phyloP scores from a whole-genome alignment of 805 yeast species.

The Vanderwaltozyma tropicalis region DNA sequence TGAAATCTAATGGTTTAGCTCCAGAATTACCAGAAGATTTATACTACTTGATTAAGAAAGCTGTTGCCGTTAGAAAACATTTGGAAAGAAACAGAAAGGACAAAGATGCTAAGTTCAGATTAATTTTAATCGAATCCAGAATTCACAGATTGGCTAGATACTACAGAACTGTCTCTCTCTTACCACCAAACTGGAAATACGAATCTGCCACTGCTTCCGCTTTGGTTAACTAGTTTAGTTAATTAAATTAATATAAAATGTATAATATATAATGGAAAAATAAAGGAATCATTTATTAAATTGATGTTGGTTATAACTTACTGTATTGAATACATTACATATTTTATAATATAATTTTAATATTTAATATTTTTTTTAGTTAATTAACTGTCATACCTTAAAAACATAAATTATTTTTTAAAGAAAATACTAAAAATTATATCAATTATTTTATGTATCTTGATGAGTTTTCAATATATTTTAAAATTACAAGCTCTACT shows the following conservation, averaged over 20 bases:
- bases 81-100: constrained; percentile 99
- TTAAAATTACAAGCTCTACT: too few species aligned
- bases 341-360: too few species aligned
- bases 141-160: constrained; percentile 99
- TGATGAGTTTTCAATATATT: too few species aligned
- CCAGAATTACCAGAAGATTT: constrained; percentile 99
- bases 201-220: constrained; percentile 99
- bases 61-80: constrained; percentile 99
- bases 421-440: too few species aligned
- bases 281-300: too few species aligned
- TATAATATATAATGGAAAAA: too few species aligned
- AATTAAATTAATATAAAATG: neutral
- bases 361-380: too few species aligned
- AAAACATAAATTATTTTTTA: too few species aligned
- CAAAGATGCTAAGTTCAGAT: constrained; percentile 99
- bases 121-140: constrained; percentile 99
- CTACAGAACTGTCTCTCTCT: constrained; percentile 98
- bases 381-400: too few species aligned
- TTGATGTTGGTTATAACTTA: too few species aligned
- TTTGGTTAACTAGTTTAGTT: constrained; percentile 72
- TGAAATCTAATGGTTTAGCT: constrained; percentile 98
- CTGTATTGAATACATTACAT: too few species aligned
- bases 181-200: constrained; percentile 99
- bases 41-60: constrained; percentile 98
- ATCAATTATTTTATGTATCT: too few species aligned